phyloP scores from a whole-genome alignment of 495 filamentous ascomycete genomes.

The Aspergillus sclerotiicarbonarius region DNA sequence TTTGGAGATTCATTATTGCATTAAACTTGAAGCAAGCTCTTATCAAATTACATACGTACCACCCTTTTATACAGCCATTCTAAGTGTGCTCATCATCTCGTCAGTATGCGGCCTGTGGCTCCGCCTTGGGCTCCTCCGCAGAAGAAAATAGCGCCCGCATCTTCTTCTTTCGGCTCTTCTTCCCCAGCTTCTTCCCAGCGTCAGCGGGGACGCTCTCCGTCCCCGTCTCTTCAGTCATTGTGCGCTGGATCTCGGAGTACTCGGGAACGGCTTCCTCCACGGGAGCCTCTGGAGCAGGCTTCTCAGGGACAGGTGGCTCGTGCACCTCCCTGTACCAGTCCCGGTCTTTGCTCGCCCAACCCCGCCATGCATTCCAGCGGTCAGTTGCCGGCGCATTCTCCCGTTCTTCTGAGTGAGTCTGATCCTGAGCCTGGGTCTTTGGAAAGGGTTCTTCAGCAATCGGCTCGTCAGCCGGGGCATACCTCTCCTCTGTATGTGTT shows the following conservation, averaged over 20 bases:
- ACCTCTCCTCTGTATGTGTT: neutral
- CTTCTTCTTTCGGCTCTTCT: conserved; percentile 4
- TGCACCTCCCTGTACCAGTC: neutral
- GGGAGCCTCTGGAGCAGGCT: neutral
- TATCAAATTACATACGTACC: neutral
- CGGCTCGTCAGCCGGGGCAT: neutral
- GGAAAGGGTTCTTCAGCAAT: neutral
- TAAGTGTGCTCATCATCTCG: too few relatives aligned
- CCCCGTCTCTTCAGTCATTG: neutral
- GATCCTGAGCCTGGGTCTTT: neutral
- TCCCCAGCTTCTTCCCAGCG: neutral
- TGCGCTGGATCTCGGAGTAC: neutral
- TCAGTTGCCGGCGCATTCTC: neutral
- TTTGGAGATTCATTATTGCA: neutral
- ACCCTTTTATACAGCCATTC: too few relatives aligned
- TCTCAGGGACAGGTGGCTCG: neutral
- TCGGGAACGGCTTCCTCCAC: neutral
- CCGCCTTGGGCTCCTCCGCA: neutral
- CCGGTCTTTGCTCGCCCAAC: neutral
- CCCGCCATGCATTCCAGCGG: neutral
- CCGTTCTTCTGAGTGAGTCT: neutral
- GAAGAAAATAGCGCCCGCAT: conserved; percentile 2
- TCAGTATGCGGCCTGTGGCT: neutral
- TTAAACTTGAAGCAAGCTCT: neutral
- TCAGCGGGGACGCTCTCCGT: neutral